Evolutionary conservation across 768 basidiomycete species (phyloP).

Genomic region (Rhodocollybia butyracea): DNA sequence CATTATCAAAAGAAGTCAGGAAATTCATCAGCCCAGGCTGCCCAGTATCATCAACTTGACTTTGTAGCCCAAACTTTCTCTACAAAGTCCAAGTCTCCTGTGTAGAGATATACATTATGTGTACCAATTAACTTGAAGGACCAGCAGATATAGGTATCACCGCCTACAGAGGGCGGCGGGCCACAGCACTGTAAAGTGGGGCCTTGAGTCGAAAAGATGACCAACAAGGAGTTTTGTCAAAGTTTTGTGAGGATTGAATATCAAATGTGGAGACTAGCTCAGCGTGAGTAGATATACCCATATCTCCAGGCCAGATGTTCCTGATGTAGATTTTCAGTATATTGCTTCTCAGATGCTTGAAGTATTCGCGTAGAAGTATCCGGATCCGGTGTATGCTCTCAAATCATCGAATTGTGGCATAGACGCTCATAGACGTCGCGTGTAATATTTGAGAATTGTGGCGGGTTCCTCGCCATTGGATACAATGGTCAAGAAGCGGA

Average conservation of each 20-base stretch:
- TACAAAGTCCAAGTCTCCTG: conserved; percentile 44
- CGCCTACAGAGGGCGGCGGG: conserved; percentile 31
- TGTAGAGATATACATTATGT: conserved; percentile 41
- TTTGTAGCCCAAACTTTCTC: conserved; percentile 41
- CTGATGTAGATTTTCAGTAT: background rate
- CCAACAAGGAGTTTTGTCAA: conserved; percentile 45
- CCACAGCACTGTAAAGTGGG: conserved; percentile 42
- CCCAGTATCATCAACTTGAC: conserved; percentile 35
- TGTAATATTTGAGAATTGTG: no score
- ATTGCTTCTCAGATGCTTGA: no score
- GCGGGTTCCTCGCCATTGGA: no score
- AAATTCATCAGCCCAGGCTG: conserved; percentile 41
- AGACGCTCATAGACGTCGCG: no score
- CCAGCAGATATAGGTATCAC: conserved; percentile 49
- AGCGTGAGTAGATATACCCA: conserved; percentile 39
- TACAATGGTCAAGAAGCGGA: no score
- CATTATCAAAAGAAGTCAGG: conserved; percentile 37
- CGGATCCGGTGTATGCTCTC: no score
- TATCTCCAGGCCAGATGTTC: conserved; percentile 33
- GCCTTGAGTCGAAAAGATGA: conserved; percentile 49
- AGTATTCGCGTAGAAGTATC: no score
- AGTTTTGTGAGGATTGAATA: conserved; percentile 34
- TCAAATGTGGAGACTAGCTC: conserved; percentile 32
- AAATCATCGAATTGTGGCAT: no score
- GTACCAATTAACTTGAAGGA: conserved; percentile 45